A percentile compares a stretch with the other conserved stretches of the same genome.
Conservation (phyloP, 257 asterid genomes). For the Linderniella brevidens region DNA sequence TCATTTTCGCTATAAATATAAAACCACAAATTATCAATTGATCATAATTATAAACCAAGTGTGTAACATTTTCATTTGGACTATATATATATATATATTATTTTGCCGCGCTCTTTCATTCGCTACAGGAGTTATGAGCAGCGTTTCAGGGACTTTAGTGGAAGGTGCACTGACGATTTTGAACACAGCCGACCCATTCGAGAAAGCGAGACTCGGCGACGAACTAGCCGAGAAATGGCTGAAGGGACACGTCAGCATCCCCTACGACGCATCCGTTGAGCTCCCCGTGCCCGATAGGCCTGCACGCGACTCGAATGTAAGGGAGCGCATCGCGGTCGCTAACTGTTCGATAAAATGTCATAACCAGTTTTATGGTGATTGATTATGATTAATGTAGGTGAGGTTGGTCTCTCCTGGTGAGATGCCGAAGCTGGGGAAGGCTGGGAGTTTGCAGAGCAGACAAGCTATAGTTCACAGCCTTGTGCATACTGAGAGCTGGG, state of each 20-base stretch:
- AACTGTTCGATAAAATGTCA: slow-evolving; percentile 37
- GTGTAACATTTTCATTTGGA: neutral
- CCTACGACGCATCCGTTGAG: slow-evolving; percentile 31
- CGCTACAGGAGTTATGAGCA: no score
- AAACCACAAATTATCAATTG: no score
- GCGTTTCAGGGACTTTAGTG: slow-evolving; percentile 33
- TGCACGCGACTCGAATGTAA: slow-evolving; percentile 45
- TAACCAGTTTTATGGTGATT: slow-evolving; percentile 7
- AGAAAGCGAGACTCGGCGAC: slow-evolving; percentile 73
- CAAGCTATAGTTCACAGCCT: slow-evolving; percentile 93
- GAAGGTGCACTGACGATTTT: slow-evolving; percentile 71
- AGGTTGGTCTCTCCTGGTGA: slow-evolving; percentile 78
- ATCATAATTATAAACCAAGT: no score
- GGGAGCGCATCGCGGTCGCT: neutral
- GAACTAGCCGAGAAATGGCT: slow-evolving; percentile 67
- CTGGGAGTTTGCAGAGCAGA: slow-evolving; percentile 92
- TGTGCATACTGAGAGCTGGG: slow-evolving; percentile 97
- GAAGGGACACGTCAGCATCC: slow-evolving; percentile 26
- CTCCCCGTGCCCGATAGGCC: slow-evolving; percentile 64
- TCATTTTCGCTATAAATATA: no score
- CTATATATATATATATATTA: no score
- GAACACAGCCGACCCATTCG: slow-evolving; percentile 70
- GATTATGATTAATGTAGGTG: slow-evolving; percentile 32
- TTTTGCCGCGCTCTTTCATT: no score
- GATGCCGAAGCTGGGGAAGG: slow-evolving; percentile 96